Conservation (phyloP, 257 asterid species). For the Forsythia suspensa region DNA sequence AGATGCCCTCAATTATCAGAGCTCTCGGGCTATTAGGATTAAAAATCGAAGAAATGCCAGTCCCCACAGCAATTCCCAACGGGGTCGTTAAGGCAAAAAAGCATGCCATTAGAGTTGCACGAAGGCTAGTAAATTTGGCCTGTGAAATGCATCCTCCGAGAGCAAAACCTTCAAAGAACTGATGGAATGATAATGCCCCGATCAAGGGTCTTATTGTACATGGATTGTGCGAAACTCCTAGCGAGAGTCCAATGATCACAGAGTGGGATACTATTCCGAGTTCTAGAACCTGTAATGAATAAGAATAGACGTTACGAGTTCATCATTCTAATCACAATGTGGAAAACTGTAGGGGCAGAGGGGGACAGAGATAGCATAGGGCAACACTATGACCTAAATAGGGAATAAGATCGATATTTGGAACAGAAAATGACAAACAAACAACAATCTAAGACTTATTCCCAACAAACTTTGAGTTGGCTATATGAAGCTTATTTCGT, state of each 20-base stretch:
- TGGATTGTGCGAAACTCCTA: constrained; percentile 89
- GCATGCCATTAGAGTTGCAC: constrained; percentile 72
- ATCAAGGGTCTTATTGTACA: constrained; percentile 86
- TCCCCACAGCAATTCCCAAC: constrained; percentile 70
- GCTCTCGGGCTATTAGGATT: constrained; percentile 80
- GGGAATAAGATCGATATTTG: neutral
- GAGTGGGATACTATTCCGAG: constrained; percentile 95
- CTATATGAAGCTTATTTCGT: neutral
- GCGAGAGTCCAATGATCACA: constrained; percentile 82
- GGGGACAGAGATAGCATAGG: neutral
- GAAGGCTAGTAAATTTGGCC: constrained; percentile 61
- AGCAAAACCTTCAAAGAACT: constrained; percentile 93
- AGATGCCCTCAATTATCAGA: constrained; percentile 64
- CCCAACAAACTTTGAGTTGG: neutral
- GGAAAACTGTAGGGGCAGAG: too few relatives aligned
- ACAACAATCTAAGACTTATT: neutral
- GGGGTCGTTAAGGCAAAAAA: constrained; percentile 91
- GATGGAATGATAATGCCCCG: constrained; percentile 86
- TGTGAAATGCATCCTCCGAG: constrained; percentile 95
- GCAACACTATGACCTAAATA: neutral
- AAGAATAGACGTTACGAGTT: neutral
- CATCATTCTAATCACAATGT: neutral
- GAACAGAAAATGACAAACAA: neutral
- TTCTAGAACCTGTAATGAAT: constrained; percentile 69
- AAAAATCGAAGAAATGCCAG: constrained; percentile 59